Evolutionary conservation across 306 rosid genomes (phyloP).

Genomic region (Acacia acuminata): DNA sequence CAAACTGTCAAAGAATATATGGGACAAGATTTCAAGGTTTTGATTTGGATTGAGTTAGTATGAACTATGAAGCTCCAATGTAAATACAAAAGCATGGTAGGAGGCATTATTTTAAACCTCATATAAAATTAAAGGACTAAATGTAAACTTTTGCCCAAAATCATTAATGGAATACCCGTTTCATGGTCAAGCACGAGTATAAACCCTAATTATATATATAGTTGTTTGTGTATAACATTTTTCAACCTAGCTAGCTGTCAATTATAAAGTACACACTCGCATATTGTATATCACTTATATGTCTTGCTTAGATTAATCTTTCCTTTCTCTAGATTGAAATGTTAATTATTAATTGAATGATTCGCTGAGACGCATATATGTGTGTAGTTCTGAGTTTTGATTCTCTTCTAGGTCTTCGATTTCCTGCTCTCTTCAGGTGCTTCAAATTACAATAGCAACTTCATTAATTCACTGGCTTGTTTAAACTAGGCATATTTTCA

Average conservation of each 20-base stretch:
- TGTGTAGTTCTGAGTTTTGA: too few species aligned
- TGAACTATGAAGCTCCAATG: not conserved
- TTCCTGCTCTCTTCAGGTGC: not conserved
- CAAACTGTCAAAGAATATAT: not conserved
- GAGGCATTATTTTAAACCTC: too few species aligned
- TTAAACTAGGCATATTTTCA: not conserved
- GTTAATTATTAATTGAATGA: too few species aligned
- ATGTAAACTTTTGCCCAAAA: too few species aligned
- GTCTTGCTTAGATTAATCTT: not conserved
- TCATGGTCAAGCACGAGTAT: not conserved
- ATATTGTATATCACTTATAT: too few species aligned
- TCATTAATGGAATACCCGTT: too few species aligned
- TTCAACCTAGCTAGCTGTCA: not conserved
- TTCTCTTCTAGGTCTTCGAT: too few species aligned
- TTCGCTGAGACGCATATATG: too few species aligned
- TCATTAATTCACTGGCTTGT: not conserved
- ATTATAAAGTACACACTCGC: too few species aligned
- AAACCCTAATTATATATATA: not conserved
- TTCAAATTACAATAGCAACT: not conserved
- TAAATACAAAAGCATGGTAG: not conserved
- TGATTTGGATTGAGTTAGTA: not conserved
- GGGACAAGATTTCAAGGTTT: not conserved
- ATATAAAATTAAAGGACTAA: too few species aligned
- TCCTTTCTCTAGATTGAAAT: too few species aligned
- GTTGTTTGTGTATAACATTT: too few species aligned